A percentile compares a stretch with the other conserved stretches of the same genome.
Conservation (phyloP, 345 rosid genomes). For the Eucalyptus viminalis region DNA sequence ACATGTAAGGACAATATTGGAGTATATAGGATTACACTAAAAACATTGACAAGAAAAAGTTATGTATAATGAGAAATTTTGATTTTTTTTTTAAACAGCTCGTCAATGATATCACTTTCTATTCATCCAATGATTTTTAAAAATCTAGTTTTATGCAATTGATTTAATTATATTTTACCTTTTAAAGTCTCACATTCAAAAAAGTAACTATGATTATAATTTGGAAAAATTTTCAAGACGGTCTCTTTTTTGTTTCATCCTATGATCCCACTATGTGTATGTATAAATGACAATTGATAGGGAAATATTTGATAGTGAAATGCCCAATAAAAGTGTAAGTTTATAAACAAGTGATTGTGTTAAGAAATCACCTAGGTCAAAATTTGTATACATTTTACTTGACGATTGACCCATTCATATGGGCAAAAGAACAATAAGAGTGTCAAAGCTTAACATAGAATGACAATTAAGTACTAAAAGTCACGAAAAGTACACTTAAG, state of each 20-base stretch:
- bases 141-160: not conserved
- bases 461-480: too few species aligned
- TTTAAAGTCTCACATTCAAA: not conserved
- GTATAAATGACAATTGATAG: not conserved
- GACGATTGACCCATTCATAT: not conserved
- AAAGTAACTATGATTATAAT: not conserved
- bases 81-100: not conserved
- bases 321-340: not conserved
- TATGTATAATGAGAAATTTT: not conserved
- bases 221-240: not conserved
- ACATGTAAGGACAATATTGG: not conserved
- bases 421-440: too few species aligned
- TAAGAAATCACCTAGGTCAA: not conserved
- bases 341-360: not conserved
- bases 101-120: not conserved
- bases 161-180: too few species aligned
- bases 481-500: too few species aligned
- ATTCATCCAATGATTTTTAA: not conserved
- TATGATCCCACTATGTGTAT: not conserved
- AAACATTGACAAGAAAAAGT: not conserved
- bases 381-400: not conserved
- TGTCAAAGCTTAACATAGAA: too few species aligned
- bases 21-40: not conserved
- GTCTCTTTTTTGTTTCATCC: not conserved
- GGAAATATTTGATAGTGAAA: not conserved